phyloP scores from a whole-genome alignment of 345 rosid species.

The Durio zibethinus region DNA sequence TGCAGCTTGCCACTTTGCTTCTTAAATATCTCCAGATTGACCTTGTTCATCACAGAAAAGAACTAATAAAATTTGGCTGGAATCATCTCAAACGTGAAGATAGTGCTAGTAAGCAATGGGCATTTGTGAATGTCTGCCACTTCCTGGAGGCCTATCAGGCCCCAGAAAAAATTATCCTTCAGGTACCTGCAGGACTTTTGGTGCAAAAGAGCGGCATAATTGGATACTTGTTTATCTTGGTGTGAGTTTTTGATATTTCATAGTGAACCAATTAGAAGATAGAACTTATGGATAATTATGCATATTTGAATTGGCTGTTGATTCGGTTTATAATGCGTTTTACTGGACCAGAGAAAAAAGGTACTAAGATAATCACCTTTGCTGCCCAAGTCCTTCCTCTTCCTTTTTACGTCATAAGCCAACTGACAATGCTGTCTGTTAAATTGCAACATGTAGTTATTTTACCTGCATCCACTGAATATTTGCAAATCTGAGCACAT shows the following conservation, averaged over 20 bases:
- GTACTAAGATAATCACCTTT: not conserved
- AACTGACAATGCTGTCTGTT: not conserved
- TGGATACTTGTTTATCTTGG: no score
- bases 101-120: conserved; percentile 99
- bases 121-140: conserved; percentile 98
- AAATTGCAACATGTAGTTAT: conserved; percentile 2
- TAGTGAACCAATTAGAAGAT: no score
- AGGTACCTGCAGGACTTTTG: conserved; percentile 43
- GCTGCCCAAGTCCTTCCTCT: not conserved
- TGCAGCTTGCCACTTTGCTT: conserved; percentile 96
- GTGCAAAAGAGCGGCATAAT: not conserved
- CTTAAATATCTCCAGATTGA: conserved; percentile 93
- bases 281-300: not conserved
- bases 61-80: conserved; percentile 98
- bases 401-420: not conserved
- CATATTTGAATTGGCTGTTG: not conserved
- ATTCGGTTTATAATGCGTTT: not conserved
- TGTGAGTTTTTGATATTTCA: no score
- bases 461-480: not conserved
- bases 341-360: not conserved
- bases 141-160: conserved; percentile 99
- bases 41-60: conserved; percentile 97
- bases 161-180: conserved; percentile 96
- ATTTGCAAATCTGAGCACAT: not conserved
- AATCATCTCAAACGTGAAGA: conserved; percentile 99